These are phyloP conservation scores for Tylopilus sp. DNA, from an alignment of 1,284 basidiomycete genomes.

Conservation along the genomic window DNA sequence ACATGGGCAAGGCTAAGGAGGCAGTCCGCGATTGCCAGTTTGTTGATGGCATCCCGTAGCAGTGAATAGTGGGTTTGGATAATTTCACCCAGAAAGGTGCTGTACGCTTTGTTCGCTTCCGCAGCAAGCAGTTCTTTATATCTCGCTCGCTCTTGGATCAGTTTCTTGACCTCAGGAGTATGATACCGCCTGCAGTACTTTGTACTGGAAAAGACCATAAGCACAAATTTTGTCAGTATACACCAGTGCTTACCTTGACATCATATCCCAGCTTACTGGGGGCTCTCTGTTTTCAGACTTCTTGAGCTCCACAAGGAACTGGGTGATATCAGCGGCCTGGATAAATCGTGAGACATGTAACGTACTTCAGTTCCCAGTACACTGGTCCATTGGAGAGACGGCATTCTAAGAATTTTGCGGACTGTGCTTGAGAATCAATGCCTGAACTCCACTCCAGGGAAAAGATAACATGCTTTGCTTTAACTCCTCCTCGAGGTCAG, in stretches of 20 bases:
- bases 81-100: conserved; percentile 68
- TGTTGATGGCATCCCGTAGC: conserved; percentile 71
- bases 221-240: conserved; percentile 3
- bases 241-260: conserved; percentile 56
- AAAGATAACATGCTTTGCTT: conserved; percentile 47
- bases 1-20: conserved; percentile 66
- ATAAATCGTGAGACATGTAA: background rate
- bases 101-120: conserved; percentile 65
- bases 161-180: conserved; percentile 65
- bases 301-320: conserved; percentile 80
- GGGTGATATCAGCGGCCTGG: background rate
- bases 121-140: conserved; percentile 72
- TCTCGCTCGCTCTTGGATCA: conserved; percentile 74
- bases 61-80: conserved; percentile 62
- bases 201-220: conserved; percentile 50
- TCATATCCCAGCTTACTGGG: conserved; percentile 77
- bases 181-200: conserved; percentile 78
- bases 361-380: conserved; percentile 68
- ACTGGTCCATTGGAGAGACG: conserved; percentile 71
- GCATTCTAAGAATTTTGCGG: conserved; percentile 70
- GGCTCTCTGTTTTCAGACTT: conserved; percentile 69
- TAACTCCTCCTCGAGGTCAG: conserved; percentile 76
- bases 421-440: conserved; percentile 41
- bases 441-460: background rate
- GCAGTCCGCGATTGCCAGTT: conserved; percentile 80